These are phyloP conservation scores for Vitis hybrid DNA, from an alignment of 177 flowering plant genomes.

Conservation along the genomic window DNA sequence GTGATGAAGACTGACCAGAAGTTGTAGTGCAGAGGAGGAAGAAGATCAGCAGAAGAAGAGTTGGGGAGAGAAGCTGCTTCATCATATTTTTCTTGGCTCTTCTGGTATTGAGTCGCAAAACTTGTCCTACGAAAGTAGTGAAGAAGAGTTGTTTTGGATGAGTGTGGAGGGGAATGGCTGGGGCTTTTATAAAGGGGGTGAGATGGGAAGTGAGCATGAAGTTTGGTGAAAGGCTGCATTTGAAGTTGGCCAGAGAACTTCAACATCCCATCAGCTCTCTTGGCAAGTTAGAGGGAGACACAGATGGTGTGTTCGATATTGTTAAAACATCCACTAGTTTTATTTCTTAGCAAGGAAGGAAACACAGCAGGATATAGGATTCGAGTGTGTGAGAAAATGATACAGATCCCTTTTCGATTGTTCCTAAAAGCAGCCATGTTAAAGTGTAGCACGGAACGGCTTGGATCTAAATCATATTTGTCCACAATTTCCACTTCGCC, in stretches of 20 bases:
- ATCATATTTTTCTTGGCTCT: constrained; percentile 1
- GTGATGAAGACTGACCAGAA: no score
- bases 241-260: constrained; percentile 13
- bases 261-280: constrained; percentile 6
- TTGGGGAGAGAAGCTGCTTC: neutral
- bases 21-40: no score
- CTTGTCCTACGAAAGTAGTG: neutral
- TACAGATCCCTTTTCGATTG: no score
- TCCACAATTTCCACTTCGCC: constrained; percentile 53
- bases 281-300: neutral
- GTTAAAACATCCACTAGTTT: no score
- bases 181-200: constrained; percentile 12
- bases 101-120: neutral
- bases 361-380: no score
- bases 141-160: neutral
- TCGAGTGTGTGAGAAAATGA: no score
- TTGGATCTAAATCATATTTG: constrained; percentile 32
- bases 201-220: neutral
- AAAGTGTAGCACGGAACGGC: constrained; percentile 57
- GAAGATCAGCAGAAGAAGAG: no score
- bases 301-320: no score
- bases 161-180: neutral
- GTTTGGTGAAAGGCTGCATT: neutral
- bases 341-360: no score
- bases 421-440: constrained; percentile 23